Evolutionary conservation across 2,329 filamentous ascomycete genomes (phyloP).

Genomic region (Pseudocercospora fijiensis): DNA sequence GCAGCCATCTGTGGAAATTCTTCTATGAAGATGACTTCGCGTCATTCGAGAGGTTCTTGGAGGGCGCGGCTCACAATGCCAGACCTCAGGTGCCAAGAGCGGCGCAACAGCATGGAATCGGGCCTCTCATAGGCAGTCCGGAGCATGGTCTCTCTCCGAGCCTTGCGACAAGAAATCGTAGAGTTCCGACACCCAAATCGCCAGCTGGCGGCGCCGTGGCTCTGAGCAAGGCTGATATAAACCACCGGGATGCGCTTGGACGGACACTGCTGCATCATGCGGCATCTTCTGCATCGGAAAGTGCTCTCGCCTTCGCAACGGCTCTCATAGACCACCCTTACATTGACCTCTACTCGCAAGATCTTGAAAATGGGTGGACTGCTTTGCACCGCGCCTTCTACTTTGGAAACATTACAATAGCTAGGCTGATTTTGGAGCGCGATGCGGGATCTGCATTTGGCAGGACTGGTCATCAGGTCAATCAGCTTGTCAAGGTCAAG

Average conservation of each 20-base stretch:
- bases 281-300: slow-evolving; percentile 69
- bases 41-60: slow-evolving; percentile 82
- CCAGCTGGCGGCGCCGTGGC: slow-evolving; percentile 46
- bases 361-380: slow-evolving; percentile 93
- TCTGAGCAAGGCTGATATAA: slow-evolving; percentile 68
- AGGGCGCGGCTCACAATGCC: slow-evolving; percentile 62
- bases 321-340: slow-evolving; percentile 78
- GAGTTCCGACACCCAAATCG: slow-evolving; percentile 37
- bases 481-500: slow-evolving; percentile 87
- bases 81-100: slow-evolving; percentile 50
- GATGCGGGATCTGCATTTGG: slow-evolving; percentile 67
- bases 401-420: slow-evolving; percentile 82
- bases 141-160: slow-evolving; percentile 48
- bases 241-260: slow-evolving; percentile 77
- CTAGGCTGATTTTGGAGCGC: slow-evolving; percentile 74
- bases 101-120: slow-evolving; percentile 33
- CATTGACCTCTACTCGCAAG: slow-evolving; percentile 82
- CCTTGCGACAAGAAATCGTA: slow-evolving; percentile 38
- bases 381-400: slow-evolving; percentile 88
- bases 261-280: slow-evolving; percentile 82
- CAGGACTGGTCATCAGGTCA: slow-evolving; percentile 61
- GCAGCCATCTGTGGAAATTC: slow-evolving; percentile 92
- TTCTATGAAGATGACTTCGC: slow-evolving; percentile 98
- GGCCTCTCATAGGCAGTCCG: slow-evolving; percentile 45
- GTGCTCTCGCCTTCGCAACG: slow-evolving; percentile 71